Percentiles rank a stretch among this genome's conserved stretches.
Conservation (phyloP, 495 filamentous ascomycete species). For the Rostrohypoxylon terebratum region DNA sequence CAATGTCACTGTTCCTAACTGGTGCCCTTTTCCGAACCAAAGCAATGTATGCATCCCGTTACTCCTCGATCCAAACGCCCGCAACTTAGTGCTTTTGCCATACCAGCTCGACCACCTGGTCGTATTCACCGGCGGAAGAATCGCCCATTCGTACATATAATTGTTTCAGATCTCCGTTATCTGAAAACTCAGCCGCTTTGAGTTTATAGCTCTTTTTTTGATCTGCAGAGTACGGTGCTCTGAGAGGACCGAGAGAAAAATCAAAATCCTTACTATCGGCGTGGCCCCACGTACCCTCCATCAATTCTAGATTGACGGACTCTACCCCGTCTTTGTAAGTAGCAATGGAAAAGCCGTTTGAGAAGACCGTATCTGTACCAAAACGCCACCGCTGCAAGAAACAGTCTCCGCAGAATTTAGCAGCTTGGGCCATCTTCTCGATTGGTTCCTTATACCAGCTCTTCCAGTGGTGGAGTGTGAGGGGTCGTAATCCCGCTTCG, state of each 20-base stretch:
- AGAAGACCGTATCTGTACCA: constrained; percentile 67
- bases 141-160: constrained; percentile 42
- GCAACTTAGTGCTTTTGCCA: constrained; percentile 42
- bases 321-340: constrained; percentile 63
- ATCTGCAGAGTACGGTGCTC: constrained; percentile 41
- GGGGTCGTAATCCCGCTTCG: constrained; percentile 67
- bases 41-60: neutral
- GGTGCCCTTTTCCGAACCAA: neutral
- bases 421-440: constrained; percentile 68
- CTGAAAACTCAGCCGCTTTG: constrained; percentile 37
- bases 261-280: constrained; percentile 60
- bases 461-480: constrained; percentile 77
- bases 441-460: constrained; percentile 63
- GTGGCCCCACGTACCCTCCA: constrained; percentile 73
- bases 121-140: constrained; percentile 37
- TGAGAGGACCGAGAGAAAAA: constrained; percentile 64
- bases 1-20: constrained; percentile 12
- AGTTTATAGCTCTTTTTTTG: constrained; percentile 56
- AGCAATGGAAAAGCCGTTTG: constrained; percentile 72
- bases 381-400: constrained; percentile 74
- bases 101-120: constrained; percentile 45
- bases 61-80: constrained; percentile 15
- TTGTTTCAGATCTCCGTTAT: constrained; percentile 40
- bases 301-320: constrained; percentile 63
- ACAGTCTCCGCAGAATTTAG: constrained; percentile 68